A percentile compares a stretch with the other conserved stretches of the same genome.
Conservation (phyloP, 2,329 filamentous ascomycete species). For the Calonectria ilicicola region DNA sequence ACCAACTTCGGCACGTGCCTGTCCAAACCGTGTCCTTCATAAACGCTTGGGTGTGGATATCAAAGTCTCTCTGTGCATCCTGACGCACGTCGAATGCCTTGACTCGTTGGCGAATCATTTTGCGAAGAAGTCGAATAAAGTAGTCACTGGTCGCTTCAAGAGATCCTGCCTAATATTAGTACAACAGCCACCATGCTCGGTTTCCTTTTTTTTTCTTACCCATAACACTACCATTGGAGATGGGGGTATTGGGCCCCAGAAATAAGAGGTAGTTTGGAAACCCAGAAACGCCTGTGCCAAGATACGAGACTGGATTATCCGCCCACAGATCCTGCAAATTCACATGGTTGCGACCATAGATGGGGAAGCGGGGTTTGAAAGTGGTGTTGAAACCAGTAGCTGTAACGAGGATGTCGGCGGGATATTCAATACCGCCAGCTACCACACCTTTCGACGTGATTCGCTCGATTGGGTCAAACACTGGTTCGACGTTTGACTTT, state of each 20-base stretch:
- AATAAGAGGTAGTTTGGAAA: conserved; percentile 46
- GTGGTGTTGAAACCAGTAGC: conserved; percentile 40
- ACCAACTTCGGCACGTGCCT: conserved; percentile 57
- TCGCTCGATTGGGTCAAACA: conserved; percentile 44
- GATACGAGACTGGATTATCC: conserved; percentile 43
- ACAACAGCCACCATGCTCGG: rapidly evolving
- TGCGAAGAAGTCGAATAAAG: conserved; percentile 40
- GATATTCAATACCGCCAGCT: conserved; percentile 33
- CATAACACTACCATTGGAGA: conserved; percentile 42
- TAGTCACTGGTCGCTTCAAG: conserved; percentile 43
- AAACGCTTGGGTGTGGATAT: conserved; percentile 54
- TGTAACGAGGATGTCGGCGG: conserved; percentile 32
- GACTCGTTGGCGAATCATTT: conserved; percentile 35
- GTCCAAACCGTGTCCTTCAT: conserved; percentile 58
- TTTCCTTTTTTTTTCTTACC: conserved; percentile 14
- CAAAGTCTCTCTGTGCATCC: conserved; percentile 59
- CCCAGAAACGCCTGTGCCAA: conserved; percentile 44
- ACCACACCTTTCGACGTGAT: conserved; percentile 43
- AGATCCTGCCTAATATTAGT: conserved; percentile 25
- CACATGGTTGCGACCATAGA: conserved; percentile 28
- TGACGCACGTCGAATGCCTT: conserved; percentile 33
- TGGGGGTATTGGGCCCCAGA: conserved; percentile 46
- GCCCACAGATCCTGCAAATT: conserved; percentile 36
- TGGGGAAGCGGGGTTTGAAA: conserved; percentile 39
- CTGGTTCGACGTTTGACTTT: conserved; percentile 53